Percentiles rank a stretch among this genome's conserved stretches.
phyloP scores from a whole-genome alignment of 805 yeast species.

The Candida saitoana region DNA sequence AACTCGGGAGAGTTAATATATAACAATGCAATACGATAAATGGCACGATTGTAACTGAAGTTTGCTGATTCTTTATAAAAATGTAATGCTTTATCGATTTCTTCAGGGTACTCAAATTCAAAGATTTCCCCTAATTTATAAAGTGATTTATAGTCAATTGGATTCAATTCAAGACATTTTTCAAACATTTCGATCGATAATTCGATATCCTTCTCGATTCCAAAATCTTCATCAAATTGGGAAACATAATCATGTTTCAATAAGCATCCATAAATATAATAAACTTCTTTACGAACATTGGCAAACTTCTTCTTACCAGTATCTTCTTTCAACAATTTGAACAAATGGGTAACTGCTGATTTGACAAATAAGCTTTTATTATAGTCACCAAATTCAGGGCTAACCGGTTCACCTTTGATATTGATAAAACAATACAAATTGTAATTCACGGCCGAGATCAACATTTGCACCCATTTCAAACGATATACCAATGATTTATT shows the following conservation, averaged over 20 bases:
- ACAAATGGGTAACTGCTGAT: slow-evolving; percentile 34
- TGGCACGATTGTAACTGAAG: slow-evolving; percentile 43
- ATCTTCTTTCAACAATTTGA: slow-evolving; percentile 34
- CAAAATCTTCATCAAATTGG: slow-evolving; percentile 34
- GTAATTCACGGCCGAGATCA: slow-evolving; percentile 36
- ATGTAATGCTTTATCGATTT: slow-evolving; percentile 29
- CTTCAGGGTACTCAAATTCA: slow-evolving; percentile 27
- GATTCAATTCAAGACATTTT: slow-evolving; percentile 28
- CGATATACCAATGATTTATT: slow-evolving; percentile 39
- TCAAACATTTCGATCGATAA: slow-evolving; percentile 29
- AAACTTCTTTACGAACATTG: slow-evolving; percentile 26
- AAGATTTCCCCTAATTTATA: slow-evolving; percentile 38
- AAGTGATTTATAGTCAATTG: slow-evolving; percentile 28
- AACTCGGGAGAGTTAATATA: slow-evolving; percentile 31
- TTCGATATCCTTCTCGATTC: slow-evolving; percentile 23
- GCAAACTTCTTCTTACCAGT: slow-evolving; percentile 14
- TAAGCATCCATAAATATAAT: slow-evolving; percentile 34
- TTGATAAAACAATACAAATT: slow-evolving; percentile 38
- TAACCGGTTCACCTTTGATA: slow-evolving; percentile 37
- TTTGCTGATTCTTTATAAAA: slow-evolving; percentile 36
- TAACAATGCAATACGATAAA: slow-evolving; percentile 36
- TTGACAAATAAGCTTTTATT: slow-evolving; percentile 36
- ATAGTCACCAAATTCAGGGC: slow-evolving; percentile 23
- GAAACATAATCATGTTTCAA: slow-evolving; percentile 31
- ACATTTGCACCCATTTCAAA: slow-evolving; percentile 40